Evolutionary conservation across 768 basidiomycete genomes (phyloP), one percentile per base, ranked within the genome.

Genomic region (Mycena polygramma): DNA sequence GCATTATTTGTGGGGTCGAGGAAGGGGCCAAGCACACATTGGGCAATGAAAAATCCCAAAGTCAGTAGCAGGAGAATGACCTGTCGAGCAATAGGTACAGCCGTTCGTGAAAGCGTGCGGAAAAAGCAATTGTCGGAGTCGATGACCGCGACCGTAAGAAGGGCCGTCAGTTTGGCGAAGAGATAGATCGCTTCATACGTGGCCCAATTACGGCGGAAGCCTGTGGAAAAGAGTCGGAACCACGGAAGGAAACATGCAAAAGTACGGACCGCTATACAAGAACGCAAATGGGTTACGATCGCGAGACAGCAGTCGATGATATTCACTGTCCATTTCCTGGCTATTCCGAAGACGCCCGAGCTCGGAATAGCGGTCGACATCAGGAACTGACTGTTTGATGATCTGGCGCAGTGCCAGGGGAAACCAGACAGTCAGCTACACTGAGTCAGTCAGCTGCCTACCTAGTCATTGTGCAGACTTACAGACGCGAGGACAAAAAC

Each of bases 111-210:
- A 41, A 85, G 78, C 36, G 83, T 79, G 54, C 91, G 90, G 75
- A 95, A 92, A 7, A 91, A 77, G 77, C 94, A 95, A 77, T 94
- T 95, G 75, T 92, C 82, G 22, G 89, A 84, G 79, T 91, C 86
- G 69, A 94, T 84, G 60, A 93, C 78, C 7, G 92, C 90, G 48
- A 92, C 84, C 24, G 91, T 84, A 35, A 93, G 78, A 8, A 94
- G 82, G 19, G 89, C 88, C 73, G 87, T 86, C 53, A 94, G 85
- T 77, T 94, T 95, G 22, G 91, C 88, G 69, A 89, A 84, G n/a
- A 93, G 85, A 73, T 89, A 91, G 17, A 83, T 85, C 1, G 91
- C 86, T 75, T 90, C 85, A 75, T 91, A 92, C 4, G 88, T 86
- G 2, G 85, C 91, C 91, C 92, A 94, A 13, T 84, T 84, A 5